Evolutionary conservation across 176 grass and related monocot genomes (phyloP).

Genomic region (Poa pratensis): DNA sequence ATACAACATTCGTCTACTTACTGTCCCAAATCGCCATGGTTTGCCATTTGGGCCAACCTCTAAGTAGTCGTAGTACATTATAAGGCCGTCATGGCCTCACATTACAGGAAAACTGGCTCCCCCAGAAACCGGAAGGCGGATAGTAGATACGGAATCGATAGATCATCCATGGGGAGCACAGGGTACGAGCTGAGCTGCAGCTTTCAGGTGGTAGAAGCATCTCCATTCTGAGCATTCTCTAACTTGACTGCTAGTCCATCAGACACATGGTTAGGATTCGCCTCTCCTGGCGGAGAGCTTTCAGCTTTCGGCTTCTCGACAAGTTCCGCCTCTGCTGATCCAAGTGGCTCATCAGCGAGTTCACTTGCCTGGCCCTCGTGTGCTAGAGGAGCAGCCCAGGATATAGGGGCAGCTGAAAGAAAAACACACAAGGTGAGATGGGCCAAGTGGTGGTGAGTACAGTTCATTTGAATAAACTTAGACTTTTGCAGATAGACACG

Average conservation of each 20-base stretch:
- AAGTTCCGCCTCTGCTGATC: conserved; percentile 25
- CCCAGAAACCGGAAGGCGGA: not conserved
- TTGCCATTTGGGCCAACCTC: conserved; percentile 38
- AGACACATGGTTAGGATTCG: conserved; percentile 25
- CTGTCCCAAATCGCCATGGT: conserved; percentile 14
- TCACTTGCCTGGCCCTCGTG: conserved; percentile 7
- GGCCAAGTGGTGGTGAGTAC: conserved; percentile 12
- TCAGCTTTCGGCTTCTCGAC: conserved; percentile 37
- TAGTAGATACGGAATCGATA: not conserved
- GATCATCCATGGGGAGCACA: conserved; percentile 23
- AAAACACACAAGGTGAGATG: conserved; percentile 6
- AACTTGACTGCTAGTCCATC: conserved; percentile 39
- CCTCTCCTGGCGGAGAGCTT: conserved; percentile 18
- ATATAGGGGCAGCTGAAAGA: conserved; percentile 54
- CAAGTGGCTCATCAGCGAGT: conserved; percentile 18
- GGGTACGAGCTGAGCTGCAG: not conserved
- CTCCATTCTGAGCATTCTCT: conserved; percentile 54
- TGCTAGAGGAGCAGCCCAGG: conserved; percentile 54
- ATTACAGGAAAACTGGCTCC: conserved; percentile 29
- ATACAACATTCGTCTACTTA: conserved; percentile 26
- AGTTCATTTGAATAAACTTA: conserved; percentile 17
- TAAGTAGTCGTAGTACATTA: conserved; percentile 33
- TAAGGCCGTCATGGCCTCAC: conserved; percentile 29
- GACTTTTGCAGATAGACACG: conserved; percentile 7
- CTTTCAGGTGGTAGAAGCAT: conserved; percentile 42